A percentile compares a stretch with the other conserved stretches of the same genome.
Conservation (phyloP, 176 grass and related monocot species). For the Hordeum marinum region DNA sequence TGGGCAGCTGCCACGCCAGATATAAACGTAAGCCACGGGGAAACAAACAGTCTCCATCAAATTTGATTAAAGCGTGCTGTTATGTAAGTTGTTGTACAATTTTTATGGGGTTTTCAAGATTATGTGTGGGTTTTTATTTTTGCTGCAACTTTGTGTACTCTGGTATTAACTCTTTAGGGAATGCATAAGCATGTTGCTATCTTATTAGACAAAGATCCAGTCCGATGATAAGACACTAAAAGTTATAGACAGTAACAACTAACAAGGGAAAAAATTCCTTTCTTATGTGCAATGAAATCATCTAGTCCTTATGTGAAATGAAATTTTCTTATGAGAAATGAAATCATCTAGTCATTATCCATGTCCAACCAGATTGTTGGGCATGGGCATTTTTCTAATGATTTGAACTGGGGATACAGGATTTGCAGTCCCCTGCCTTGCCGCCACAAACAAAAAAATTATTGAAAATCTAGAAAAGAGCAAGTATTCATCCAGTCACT, state of each 20-base stretch:
- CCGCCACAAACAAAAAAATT: background rate
- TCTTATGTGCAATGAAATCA: background rate
- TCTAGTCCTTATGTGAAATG: background rate
- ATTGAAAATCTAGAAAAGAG: background rate
- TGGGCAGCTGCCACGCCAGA: no score
- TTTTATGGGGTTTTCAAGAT: no score
- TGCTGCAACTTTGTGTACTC: no score
- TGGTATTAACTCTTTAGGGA: background rate
- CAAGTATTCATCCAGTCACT: no score
- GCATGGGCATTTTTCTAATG: conserved; percentile 1
- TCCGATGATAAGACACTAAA: background rate
- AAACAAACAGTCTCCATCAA: no score
- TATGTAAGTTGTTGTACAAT: no score
- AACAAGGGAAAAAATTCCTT: background rate
- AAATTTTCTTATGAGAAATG: background rate
- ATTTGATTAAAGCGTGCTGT: no score
- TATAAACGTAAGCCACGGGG: no score
- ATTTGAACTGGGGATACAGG: background rate
- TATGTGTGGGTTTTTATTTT: no score
- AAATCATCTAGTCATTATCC: background rate
- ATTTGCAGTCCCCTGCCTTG: background rate
- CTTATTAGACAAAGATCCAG: background rate
- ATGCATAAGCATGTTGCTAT: background rate
- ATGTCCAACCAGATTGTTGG: background rate
- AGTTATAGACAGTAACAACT: background rate